A percentile compares a stretch with the other conserved stretches of the same genome.
Evolutionary conservation across 345 rosid genomes (phyloP).

Genomic region (Boechera stricta): DNA sequence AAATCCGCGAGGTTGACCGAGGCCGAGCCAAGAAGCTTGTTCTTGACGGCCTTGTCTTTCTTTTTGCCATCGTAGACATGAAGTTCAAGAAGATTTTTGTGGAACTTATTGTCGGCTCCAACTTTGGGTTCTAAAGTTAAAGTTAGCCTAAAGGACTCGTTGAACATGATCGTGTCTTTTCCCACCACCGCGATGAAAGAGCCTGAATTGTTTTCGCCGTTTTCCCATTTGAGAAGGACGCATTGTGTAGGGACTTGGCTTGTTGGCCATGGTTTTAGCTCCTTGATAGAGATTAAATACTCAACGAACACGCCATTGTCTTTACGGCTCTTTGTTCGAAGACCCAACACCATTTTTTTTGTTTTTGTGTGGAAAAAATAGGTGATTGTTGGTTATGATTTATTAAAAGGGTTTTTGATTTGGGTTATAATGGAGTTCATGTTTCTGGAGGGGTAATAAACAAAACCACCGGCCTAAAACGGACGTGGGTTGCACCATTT

Average conservation of each 20-base stretch:
- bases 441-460: constrained; percentile 32
- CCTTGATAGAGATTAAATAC: constrained; percentile 49
- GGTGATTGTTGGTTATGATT: constrained; percentile 12
- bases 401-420: not conserved
- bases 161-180: constrained; percentile 70
- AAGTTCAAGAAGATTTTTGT: constrained; percentile 74
- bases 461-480: constrained; percentile 41
- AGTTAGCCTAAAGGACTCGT: constrained; percentile 63
- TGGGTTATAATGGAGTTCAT: constrained; percentile 47
- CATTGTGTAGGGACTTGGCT: constrained; percentile 55
- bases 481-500: constrained; percentile 45
- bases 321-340: constrained; percentile 43
- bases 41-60: constrained; percentile 65
- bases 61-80: constrained; percentile 68
- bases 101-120: constrained; percentile 60
- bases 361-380: not conserved
- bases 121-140: constrained; percentile 57
- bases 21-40: constrained; percentile 82
- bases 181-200: constrained; percentile 56
- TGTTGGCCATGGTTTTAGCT: constrained; percentile 87
- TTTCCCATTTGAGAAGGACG: constrained; percentile 80
- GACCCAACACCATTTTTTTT: constrained; percentile 43
- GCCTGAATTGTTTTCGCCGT: constrained; percentile 71
- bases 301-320: constrained; percentile 46
- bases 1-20: constrained; percentile 77